Base-by-base conservation (phyloP, 1,284 basidiomycete species). In the Cystobasidium pallidum region DNA sequence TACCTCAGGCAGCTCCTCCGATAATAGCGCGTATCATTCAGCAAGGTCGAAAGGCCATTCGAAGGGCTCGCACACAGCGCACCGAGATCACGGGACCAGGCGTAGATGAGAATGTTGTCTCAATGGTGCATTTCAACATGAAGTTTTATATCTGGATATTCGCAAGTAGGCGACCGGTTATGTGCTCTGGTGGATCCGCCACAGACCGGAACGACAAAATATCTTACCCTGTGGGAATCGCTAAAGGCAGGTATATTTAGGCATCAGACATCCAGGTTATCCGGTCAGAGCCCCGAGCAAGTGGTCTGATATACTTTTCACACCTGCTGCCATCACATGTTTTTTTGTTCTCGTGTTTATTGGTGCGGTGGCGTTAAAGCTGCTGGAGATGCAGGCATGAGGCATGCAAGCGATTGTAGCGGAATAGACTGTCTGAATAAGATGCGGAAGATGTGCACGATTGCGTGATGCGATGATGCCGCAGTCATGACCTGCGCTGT, bases 1-100 rank as follows among this genome's bases (percentile, higher is more conserved):
- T 30, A 64, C 36, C 26, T 64, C 62, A 2, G 62, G 39, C 26
- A 64, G 62, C 47, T 64, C 62, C 7, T 47, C 43, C 2, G 66
- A 59, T 21, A 58, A 49, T 28, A 59, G 52, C 15, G 67, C 54
- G 8, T 59, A 59, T 39, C 47, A 70, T 52, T 49, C 67, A 17
- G 26, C 54, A 24, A 59, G 67, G 15, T 51, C 49, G 49, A 51
- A 24, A 51, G 49, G 49, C 24, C 49, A 51, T 51, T 51, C 49
- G 49, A 51, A 15, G 26, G 49, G 24, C 21, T 51, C 24, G 49
- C 49, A 51, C 17, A 28, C 21, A 24, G 49, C 21, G 3, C 49
- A 26, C 24, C 49, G 24, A 8, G 49, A 7, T n/a, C 11, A 51
- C 8, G 24, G 21, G 6, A 17, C 21, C 11, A 51, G 49, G 15